A percentile compares a stretch with the other conserved stretches of the same genome.
Conservation (phyloP, 306 rosid genomes). For the Cicer judaicum region DNA sequence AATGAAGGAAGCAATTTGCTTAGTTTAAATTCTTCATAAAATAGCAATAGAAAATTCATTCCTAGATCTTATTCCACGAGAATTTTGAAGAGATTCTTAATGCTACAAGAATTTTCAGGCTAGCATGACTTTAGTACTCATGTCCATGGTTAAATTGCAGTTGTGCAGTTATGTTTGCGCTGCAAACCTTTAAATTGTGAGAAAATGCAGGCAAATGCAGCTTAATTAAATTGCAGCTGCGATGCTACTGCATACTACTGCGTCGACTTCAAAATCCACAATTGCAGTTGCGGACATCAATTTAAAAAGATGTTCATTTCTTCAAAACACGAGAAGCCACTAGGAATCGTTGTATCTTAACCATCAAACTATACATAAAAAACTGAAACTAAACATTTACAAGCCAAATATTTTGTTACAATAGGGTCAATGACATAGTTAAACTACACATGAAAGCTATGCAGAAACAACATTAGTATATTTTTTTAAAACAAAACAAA, state of each 20-base stretch:
- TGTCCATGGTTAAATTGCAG: background rate
- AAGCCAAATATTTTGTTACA: constrained; percentile 12
- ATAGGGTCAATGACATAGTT: constrained; percentile 13
- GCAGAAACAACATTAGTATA: background rate
- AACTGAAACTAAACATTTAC: background rate
- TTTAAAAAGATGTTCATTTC: background rate
- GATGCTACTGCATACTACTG: background rate
- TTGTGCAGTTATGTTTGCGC: background rate
- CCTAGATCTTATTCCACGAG: too few species aligned
- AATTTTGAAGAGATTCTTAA: too few species aligned
- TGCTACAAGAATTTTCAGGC: background rate
- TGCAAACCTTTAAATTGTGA: background rate
- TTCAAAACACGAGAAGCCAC: background rate
- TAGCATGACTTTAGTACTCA: background rate
- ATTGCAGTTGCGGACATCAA: background rate
- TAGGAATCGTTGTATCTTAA: background rate
- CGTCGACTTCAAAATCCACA: background rate
- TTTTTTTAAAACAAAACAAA: background rate
- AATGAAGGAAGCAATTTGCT: too few species aligned
- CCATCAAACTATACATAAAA: background rate
- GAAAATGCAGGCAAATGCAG: background rate
- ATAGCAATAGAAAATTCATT: too few species aligned
- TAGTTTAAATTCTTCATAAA: too few species aligned
- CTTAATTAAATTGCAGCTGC: background rate
- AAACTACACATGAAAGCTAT: background rate